Evolutionary conservation across 352 stramenopile genomes (phyloP).

Genomic region (Pythium insidiosum): DNA sequence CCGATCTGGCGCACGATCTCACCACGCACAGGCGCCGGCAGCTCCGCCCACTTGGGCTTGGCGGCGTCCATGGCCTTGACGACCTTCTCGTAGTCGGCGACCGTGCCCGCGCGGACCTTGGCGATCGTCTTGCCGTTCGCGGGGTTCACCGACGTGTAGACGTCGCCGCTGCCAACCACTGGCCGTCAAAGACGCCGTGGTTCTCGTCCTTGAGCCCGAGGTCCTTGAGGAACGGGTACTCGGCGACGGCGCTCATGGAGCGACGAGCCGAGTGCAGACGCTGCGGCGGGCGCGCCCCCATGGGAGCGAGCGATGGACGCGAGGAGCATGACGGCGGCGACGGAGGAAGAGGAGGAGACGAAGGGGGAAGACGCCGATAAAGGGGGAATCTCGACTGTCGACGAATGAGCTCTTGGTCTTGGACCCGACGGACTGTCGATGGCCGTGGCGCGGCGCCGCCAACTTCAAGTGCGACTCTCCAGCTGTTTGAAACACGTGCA

Average conservation of each 20-base stretch:
- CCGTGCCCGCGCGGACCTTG: conserved; percentile 71
- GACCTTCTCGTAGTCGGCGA: conserved; percentile 84
- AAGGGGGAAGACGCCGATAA: too few species aligned
- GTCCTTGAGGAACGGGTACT: conserved; percentile 76
- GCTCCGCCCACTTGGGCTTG: conserved; percentile 79
- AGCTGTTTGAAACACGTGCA: too few species aligned
- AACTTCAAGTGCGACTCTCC: too few species aligned
- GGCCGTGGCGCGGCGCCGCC: too few species aligned
- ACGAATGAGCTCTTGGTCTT: too few species aligned
- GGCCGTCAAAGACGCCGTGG: conserved; percentile 75
- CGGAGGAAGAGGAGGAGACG: too few species aligned
- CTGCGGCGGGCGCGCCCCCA: too few species aligned
- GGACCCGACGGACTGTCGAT: too few species aligned
- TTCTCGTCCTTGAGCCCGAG: conserved; percentile 80
- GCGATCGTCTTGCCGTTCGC: conserved; percentile 79
- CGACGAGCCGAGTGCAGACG: too few species aligned
- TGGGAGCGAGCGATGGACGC: too few species aligned
- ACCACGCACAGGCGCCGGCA: conserved; percentile 80
- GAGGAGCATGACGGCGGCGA: too few species aligned
- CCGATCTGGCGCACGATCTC: conserved; percentile 92
- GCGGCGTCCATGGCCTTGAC: conserved; percentile 81
- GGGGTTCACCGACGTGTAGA: conserved; percentile 78
- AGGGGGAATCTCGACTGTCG: too few species aligned
- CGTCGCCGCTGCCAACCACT: conserved; percentile 87
- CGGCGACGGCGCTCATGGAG: conserved; percentile 31